phyloP scores from a whole-genome alignment of 495 filamentous ascomycete species.

The Apiosordaria backusii region DNA sequence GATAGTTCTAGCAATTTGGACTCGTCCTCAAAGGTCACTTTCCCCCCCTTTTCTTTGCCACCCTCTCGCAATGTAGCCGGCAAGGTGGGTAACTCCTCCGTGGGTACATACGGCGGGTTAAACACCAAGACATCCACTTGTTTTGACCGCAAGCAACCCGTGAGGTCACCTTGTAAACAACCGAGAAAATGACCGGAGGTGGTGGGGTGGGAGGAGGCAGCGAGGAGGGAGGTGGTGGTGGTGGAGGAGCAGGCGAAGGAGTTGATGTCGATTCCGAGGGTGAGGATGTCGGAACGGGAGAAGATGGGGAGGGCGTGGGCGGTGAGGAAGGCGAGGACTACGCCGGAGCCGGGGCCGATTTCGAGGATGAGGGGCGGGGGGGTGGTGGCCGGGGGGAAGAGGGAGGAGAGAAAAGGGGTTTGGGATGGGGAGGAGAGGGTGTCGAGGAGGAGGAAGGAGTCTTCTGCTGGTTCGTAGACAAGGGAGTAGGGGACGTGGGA shows the following conservation, averaged over 20 bases:
- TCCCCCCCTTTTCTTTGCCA: background rate
- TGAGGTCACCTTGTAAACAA: slow-evolving; percentile 63
- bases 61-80: background rate
- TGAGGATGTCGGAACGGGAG: slow-evolving; percentile 63
- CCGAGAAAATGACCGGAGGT: slow-evolving; percentile 48
- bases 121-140: slow-evolving; percentile 83
- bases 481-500: slow-evolving; percentile 80
- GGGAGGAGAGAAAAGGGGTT: slow-evolving; percentile 62
- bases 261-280: slow-evolving; percentile 79
- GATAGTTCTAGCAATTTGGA: slow-evolving; percentile 79
- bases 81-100: slow-evolving; percentile 58
- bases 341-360: slow-evolving; percentile 84
- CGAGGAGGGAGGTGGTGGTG: slow-evolving; percentile 55
- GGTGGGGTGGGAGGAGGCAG: slow-evolving; percentile 27
- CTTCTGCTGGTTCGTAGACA: slow-evolving; percentile 92
- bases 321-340: slow-evolving; percentile 80
- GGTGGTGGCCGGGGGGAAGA: slow-evolving; percentile 48
- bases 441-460: slow-evolving; percentile 92
- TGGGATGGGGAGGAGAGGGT: slow-evolving; percentile 74
- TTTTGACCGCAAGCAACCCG: slow-evolving; percentile 49
- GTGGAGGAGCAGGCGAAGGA: slow-evolving; percentile 71
- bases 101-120: slow-evolving; percentile 96
- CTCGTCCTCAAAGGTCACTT: slow-evolving; percentile 58
- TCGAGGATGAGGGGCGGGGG: slow-evolving; percentile 69
- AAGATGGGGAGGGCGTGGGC: slow-evolving; percentile 72